Evolutionary conservation across 31 red algal genomes (phyloP).

Genomic region (Odonthalia washingtoniensis): DNA sequence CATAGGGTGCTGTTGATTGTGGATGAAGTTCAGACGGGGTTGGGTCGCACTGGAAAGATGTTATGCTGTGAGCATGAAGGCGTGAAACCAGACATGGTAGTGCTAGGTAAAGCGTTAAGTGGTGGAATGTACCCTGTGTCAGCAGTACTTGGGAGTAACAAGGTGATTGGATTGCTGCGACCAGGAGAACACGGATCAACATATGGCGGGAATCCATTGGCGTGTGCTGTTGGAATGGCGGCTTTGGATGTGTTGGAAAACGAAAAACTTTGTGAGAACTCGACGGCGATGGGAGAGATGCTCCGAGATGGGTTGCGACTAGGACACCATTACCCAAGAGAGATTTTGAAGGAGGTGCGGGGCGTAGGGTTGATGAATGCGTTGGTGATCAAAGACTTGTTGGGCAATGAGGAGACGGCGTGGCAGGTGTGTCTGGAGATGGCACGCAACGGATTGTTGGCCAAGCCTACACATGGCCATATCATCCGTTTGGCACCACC

Average conservation of each 20-base stretch:
- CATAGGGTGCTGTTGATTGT: constrained; percentile 96
- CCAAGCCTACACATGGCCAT: constrained; percentile 96
- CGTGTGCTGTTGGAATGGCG: constrained; percentile 82
- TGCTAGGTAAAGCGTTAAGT: constrained; percentile 95
- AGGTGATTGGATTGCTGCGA: constrained; percentile 82
- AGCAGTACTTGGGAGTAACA: constrained; percentile 81
- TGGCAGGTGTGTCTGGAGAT: constrained; percentile 88
- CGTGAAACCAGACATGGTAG: constrained; percentile 90
- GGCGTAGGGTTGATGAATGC: constrained; percentile 93
- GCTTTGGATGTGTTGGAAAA: constrained; percentile 90
- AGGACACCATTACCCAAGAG: constrained; percentile 1
- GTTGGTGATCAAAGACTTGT: constrained; percentile 74
- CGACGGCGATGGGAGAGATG: constrained; percentile 66
- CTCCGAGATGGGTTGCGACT: constrained; percentile 52
- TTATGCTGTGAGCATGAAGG: constrained; percentile 83
- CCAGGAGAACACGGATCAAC: constrained; percentile 99
- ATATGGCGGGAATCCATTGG: constrained; percentile 99
- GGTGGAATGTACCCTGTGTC: constrained; percentile 98
- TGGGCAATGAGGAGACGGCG: constrained; percentile 75
- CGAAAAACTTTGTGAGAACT: constrained; percentile 81
- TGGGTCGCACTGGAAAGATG: constrained; percentile 94
- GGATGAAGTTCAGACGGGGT: constrained; percentile 98
- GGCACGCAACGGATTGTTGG: constrained; percentile 87
- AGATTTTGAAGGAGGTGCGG: constrained; percentile 73
- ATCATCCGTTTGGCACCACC: constrained; percentile 96